phyloP scores from a whole-genome alignment of 2,329 filamentous ascomycete genomes.

The Colletotrichum sojae region DNA sequence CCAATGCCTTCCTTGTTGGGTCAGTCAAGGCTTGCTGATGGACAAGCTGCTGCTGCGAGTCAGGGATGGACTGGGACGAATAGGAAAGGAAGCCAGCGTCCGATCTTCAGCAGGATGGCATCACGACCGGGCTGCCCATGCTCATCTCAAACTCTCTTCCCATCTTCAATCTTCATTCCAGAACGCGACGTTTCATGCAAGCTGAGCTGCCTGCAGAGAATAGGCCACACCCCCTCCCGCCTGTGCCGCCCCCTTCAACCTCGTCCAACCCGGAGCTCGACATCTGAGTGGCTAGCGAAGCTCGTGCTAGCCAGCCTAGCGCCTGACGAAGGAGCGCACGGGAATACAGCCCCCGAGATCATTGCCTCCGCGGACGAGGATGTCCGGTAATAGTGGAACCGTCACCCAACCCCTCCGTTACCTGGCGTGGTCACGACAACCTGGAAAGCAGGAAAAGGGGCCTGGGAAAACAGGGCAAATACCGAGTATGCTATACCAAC shows the following conservation, averaged over 20 bases:
- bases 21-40: background rate
- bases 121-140: constrained; percentile 21
- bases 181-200: constrained; percentile 36
- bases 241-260: background rate
- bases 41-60: background rate
- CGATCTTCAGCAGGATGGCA: background rate
- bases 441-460: background rate
- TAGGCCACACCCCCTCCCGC: background rate
- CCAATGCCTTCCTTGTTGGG: background rate
- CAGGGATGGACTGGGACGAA: constrained; percentile 4
- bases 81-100: background rate
- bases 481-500: background rate
- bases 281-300: background rate
- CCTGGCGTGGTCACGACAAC: too few species aligned
- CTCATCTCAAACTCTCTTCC: constrained; percentile 27
- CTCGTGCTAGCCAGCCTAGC: constrained; percentile 3
- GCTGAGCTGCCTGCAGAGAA: background rate
- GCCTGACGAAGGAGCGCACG: constrained; percentile 10
- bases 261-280: background rate
- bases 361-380: constrained; percentile 13
- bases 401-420: background rate
- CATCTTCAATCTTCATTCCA: constrained; percentile 19
- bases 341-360: constrained; percentile 1
- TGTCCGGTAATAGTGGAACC: constrained; percentile 7
- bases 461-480: background rate